Percentiles rank a stretch among this genome's conserved stretches.
phyloP scores from a whole-genome alignment of 331 rosid genomes.

The Pyrus hybrid region DNA sequence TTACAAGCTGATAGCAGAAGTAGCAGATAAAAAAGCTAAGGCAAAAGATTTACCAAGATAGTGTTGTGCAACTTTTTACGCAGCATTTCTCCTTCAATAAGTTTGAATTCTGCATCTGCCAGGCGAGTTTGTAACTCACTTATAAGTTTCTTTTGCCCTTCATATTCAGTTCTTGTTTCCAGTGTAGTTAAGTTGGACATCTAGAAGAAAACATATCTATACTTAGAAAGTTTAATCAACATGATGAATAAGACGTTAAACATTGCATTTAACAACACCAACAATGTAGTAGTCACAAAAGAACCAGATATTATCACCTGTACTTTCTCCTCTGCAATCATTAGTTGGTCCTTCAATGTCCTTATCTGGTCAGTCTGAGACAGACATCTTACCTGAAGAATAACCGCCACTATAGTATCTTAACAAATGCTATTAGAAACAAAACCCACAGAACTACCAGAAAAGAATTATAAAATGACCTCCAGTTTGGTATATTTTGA shows the following conservation, averaged over 20 bases:
- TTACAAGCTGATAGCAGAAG: not conserved
- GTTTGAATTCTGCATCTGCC: conserved; percentile 71
- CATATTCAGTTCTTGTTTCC: conserved; percentile 69
- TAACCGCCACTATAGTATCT: conserved; percentile 4
- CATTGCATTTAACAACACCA: not conserved
- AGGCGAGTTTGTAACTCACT: conserved; percentile 58
- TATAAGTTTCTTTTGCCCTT: conserved; percentile 61
- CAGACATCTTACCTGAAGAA: conserved; percentile 58
- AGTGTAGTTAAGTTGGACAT: conserved; percentile 61
- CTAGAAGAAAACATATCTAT: conserved; percentile 32
- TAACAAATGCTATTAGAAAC: conserved; percentile 3
- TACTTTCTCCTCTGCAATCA: conserved; percentile 55
- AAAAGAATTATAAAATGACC: conserved; percentile 32
- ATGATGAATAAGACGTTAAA: not conserved
- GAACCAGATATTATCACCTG: conserved; percentile 46
- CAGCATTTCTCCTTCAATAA: conserved; percentile 79
- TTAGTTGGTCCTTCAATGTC: conserved; percentile 52
- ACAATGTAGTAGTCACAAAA: not conserved
- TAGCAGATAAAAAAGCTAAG: not conserved
- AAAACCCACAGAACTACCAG: conserved; percentile 1
- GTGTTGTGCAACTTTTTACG: conserved; percentile 89
- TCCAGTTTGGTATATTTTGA: conserved; percentile 53
- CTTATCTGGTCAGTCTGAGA: conserved; percentile 52
- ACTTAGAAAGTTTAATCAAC: not conserved
- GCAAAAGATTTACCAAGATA: conserved; percentile 59